Percentiles rank a stretch among this genome's conserved stretches.
Evolutionary conservation across 768 basidiomycete genomes (phyloP).

Genomic region (Macrocybe gigantea): DNA sequence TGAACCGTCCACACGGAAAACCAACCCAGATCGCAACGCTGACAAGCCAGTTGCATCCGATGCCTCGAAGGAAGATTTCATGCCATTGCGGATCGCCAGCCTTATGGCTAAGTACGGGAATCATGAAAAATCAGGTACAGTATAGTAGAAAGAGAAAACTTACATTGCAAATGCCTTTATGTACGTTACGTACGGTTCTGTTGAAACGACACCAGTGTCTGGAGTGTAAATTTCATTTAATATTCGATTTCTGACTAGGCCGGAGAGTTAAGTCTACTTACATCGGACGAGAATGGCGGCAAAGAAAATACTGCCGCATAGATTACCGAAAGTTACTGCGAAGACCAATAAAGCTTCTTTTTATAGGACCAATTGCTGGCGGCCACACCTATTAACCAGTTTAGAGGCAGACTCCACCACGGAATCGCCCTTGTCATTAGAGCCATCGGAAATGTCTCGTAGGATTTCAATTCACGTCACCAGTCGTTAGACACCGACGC

Average conservation of each 20-base stretch:
- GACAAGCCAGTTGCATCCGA: slow-evolving; percentile 76
- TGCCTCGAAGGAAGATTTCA: slow-evolving; percentile 67
- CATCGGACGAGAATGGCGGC: slow-evolving; percentile 61
- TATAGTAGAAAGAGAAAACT: slow-evolving; percentile 14
- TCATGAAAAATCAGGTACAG: neutral
- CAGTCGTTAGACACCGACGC: neutral
- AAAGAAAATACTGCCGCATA: slow-evolving; percentile 66
- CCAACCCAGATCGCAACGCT: slow-evolving; percentile 69
- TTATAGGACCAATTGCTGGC: neutral
- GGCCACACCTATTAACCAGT: slow-evolving; percentile 59
- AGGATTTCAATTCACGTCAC: neutral
- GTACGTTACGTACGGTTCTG: slow-evolving; percentile 50
- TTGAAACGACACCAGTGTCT: slow-evolving; percentile 59
- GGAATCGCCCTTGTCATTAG: slow-evolving; percentile 54
- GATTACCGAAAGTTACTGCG: slow-evolving; percentile 63
- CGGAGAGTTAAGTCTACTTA: slow-evolving; percentile 23
- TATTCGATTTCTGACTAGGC: neutral
- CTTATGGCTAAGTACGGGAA: slow-evolving; percentile 38
- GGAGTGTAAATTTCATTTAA: neutral
- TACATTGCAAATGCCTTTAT: slow-evolving; percentile 54
- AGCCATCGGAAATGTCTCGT: slow-evolving; percentile 66
- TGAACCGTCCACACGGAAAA: neutral
- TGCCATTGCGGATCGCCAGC: slow-evolving; percentile 63
- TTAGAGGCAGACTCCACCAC: slow-evolving; percentile 63
- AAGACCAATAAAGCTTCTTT: slow-evolving; percentile 3